Evolutionary conservation across 805 yeast species (phyloP), one percentile per base, ranked within the genome.

Genomic region (Candida namnaoensis): DNA sequence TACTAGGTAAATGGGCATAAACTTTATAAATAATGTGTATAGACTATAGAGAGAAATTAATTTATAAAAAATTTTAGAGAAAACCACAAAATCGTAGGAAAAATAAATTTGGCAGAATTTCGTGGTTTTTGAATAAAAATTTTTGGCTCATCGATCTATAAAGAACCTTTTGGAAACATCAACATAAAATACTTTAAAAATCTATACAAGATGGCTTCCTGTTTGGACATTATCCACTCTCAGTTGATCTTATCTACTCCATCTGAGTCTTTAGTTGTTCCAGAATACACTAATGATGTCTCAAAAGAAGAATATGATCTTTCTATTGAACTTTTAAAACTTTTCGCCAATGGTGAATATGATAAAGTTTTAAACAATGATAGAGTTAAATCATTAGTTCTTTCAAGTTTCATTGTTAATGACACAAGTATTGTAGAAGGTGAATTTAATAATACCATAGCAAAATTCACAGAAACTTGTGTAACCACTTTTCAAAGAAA

Each of bases 1-100:
- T 82, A 36, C 67, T 82, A 26, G 90, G 88, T 34, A 79, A 76
- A 54, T 82, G 91, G 88, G 88, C 87, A 6, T 80, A 59, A 55
- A 7, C 10, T 33, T 24, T 36, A 13, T 32, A 32, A 32, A 19
- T 19, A 19, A 19, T 19, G 19, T 19, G 19, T 19, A 19, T 19
- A 19, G 19, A 19, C 3, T 19, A 19, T 19, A 19, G 19, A 19
- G 19, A 19, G 19, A 19, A 19, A 3, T 19, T 19, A 19, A 19
- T 19, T 3, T 19, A 19, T 19, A 3, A 19, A 19, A 19, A 19
- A 19, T 19, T 19, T 19, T 19, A 19, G 19, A 19, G 19, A 19
- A 19, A 19, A 19, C 19, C 19, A 19, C 19, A 19, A 19, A 19
- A 19, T 3, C 19, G 3, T 19, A 19, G 19, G n/a, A n/a, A 19